Percentiles rank a stretch among this genome's conserved stretches.
These are phyloP conservation scores for Mariannaea elegans DNA, from an alignment of 2,329 filamentous ascomycete genomes.

Conservation along the genomic window DNA sequence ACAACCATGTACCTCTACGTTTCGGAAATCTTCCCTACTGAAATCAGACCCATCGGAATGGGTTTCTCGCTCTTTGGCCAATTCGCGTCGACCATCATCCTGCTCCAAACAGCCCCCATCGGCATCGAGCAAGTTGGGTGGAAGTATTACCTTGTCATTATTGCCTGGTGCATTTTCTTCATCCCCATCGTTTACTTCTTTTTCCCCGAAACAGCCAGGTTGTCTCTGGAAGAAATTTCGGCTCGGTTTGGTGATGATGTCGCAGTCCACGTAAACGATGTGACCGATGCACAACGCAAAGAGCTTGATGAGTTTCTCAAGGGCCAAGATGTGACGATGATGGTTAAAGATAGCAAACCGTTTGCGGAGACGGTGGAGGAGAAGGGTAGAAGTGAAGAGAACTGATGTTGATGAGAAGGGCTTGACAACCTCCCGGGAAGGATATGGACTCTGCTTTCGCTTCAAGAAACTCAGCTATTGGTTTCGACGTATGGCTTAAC, in stretches of 20 bases:
- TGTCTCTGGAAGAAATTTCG: conserved; percentile 54
- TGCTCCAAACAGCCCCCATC: conserved; percentile 52
- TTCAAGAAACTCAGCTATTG: no score
- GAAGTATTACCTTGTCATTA: conserved; percentile 60
- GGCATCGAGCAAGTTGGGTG: conserved; percentile 55
- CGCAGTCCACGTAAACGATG: conserved; percentile 54
- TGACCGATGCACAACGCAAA: conserved; percentile 44
- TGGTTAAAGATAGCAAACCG: conserved; percentile 1
- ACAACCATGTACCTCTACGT: conserved; percentile 52
- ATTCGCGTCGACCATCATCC: conserved; percentile 57
- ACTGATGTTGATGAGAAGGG: not conserved
- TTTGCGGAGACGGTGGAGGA: conserved; percentile 1
- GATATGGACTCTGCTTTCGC: no score
- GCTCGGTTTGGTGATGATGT: conserved; percentile 57
- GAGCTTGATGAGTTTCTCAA: conserved; percentile 37
- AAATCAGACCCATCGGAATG: conserved; percentile 61
- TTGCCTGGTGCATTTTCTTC: conserved; percentile 50
- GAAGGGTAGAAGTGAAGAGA: not conserved
- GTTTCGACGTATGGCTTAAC: no score
- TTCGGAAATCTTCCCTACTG: conserved; percentile 53
- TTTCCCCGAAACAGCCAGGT: conserved; percentile 42
- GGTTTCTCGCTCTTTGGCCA: conserved; percentile 61
- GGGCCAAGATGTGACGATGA: conserved; percentile 21
- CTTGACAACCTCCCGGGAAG: no score
- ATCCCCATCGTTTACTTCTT: conserved; percentile 44